phyloP scores from a whole-genome alignment of 1,284 basidiomycete genomes.

The Fistulinella staudtii region DNA sequence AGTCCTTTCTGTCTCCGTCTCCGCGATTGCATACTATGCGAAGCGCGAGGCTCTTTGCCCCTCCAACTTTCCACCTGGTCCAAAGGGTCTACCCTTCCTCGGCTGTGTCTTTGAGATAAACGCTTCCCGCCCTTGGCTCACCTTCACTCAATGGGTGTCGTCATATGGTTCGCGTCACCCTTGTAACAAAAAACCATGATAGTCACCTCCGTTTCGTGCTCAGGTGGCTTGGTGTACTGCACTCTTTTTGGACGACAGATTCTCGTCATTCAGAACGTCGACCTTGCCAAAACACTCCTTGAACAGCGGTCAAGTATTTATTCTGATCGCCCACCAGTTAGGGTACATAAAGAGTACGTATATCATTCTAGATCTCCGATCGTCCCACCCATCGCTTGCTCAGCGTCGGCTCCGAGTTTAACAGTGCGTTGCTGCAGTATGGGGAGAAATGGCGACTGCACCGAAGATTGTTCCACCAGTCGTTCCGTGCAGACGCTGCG shows the following conservation, averaged over 20 bases:
- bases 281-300: slow-evolving; percentile 32
- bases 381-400: slow-evolving; percentile 1
- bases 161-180: slow-evolving; percentile 23
- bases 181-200: not conserved
- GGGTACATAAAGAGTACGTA: slow-evolving; percentile 18
- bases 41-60: slow-evolving; percentile 8
- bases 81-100: slow-evolving; percentile 29
- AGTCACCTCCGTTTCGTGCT: slow-evolving; percentile 5
- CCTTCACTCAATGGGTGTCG: slow-evolving; percentile 29
- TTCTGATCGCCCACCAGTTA: slow-evolving; percentile 33
- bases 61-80: slow-evolving; percentile 26
- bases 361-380: not conserved
- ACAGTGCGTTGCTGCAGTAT: slow-evolving; percentile 29
- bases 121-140: slow-evolving; percentile 25
- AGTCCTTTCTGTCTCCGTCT: slow-evolving; percentile 9
- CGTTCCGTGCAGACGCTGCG: slow-evolving; percentile 28
- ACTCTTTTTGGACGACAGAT: slow-evolving; percentile 24
- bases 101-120: slow-evolving; percentile 28
- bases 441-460: slow-evolving; percentile 32
- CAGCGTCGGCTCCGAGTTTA: slow-evolving; percentile 31
- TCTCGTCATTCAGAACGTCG: slow-evolving; percentile 31
- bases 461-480: slow-evolving; percentile 32
- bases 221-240: slow-evolving; percentile 28
- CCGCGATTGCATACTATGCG: slow-evolving; percentile 5
- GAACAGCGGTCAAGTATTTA: slow-evolving; percentile 34